These are phyloP conservation scores for Primulina huaijiensis DNA, from an alignment of 257 asterid species.

Conservation along the genomic window DNA sequence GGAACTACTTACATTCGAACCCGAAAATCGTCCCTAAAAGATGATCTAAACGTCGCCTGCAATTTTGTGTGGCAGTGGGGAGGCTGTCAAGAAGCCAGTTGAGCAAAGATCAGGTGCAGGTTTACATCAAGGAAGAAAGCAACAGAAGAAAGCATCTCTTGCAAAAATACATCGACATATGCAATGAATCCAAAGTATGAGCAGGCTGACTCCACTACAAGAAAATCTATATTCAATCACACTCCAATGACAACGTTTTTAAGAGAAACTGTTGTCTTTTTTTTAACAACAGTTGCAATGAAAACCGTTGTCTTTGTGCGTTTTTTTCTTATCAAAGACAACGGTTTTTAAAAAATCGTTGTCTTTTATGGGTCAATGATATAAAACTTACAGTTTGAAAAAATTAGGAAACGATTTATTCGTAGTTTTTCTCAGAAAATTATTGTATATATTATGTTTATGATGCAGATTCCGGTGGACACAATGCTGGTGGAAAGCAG, in stretches of 20 bases:
- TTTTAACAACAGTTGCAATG: too few species aligned
- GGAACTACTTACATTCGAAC: too few species aligned
- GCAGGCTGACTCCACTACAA: too few species aligned
- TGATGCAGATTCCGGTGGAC: constrained; percentile 58
- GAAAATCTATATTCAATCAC: too few species aligned
- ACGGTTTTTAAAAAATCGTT: too few species aligned
- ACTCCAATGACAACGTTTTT: too few species aligned
- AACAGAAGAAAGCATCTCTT: constrained; percentile 57
- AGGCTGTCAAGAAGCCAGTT: constrained; percentile 69
- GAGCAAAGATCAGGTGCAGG: constrained; percentile 63
- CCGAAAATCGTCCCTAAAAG: not conserved
- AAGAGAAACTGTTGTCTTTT: too few species aligned
- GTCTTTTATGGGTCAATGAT: too few species aligned
- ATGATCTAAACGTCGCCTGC: not conserved
- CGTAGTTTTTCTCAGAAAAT: not conserved
- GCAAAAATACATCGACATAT: constrained; percentile 57
- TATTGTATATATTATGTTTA: not conserved
- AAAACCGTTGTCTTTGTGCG: too few species aligned
- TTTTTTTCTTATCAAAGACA: too few species aligned
- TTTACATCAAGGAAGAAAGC: constrained; percentile 55
- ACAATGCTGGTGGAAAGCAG: constrained; percentile 83
- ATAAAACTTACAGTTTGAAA: too few species aligned
- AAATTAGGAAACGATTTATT: too few species aligned
- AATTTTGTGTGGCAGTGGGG: constrained; percentile 49
- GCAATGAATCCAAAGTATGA: constrained; percentile 57